Conservation (phyloP, 345 rosid species). For the Combretum micranthum region DNA sequence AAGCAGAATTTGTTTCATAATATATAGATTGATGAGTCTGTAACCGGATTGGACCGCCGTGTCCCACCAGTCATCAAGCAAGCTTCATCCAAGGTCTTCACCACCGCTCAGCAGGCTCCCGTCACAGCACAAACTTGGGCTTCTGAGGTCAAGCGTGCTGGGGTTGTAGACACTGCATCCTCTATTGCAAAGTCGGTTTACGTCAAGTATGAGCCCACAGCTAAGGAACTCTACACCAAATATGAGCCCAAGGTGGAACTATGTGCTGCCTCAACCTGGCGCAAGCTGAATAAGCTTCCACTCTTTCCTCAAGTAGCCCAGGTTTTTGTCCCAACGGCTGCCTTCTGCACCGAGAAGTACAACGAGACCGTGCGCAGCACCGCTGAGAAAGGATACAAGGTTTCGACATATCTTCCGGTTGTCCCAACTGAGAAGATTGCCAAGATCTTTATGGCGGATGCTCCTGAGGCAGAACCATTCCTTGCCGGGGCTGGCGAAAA, state of each 20-base stretch:
- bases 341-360: constrained; percentile 75
- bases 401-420: constrained; percentile 64
- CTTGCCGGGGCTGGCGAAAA: constrained; percentile 12
- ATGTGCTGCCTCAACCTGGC: constrained; percentile 77
- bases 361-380: constrained; percentile 60
- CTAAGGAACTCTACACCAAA: constrained; percentile 64
- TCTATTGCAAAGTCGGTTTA: constrained; percentile 59
- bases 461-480: constrained; percentile 24
- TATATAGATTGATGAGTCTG: constrained; percentile 66
- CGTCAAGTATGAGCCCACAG: constrained; percentile 49
- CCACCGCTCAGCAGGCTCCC: constrained; percentile 69
- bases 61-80: constrained; percentile 72
- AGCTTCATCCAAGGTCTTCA: constrained; percentile 62
- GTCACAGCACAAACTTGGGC: constrained; percentile 50
- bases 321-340: constrained; percentile 67
- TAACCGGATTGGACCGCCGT: constrained; percentile 45
- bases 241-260: constrained; percentile 86
- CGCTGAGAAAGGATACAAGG: constrained; percentile 75
- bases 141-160: constrained; percentile 59
- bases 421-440: constrained; percentile 86
- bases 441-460: constrained; percentile 43
- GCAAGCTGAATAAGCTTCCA: constrained; percentile 67
- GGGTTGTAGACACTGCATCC: constrained; percentile 63
- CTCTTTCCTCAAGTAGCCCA: constrained; percentile 76
- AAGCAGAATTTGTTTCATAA: background rate